Evolutionary conservation across 2,329 filamentous ascomycete species (phyloP), one percentile per base, ranked within the genome.

Genomic region (Fusarium tanahbumbuense): DNA sequence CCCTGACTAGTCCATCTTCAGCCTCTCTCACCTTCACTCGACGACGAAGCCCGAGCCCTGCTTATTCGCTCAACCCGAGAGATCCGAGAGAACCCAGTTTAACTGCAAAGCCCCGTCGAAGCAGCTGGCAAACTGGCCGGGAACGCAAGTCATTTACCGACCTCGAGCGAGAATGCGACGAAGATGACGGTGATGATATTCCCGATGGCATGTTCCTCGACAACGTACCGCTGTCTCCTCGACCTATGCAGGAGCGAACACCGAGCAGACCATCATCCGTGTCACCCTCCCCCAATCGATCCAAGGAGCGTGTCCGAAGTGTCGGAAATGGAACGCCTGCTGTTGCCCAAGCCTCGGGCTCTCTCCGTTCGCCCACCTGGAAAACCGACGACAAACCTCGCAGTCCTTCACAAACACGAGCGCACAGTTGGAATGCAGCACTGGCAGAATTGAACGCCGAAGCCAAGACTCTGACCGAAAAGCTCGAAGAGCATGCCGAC

Each of bases 171-270:
- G 92, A 95, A 76, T 94, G 87, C 66, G 89, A 93, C 72, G 88
- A 91, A 53, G 91, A 94, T 71, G 91, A 94, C 56, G 90, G 88
- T 55, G 91, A 90, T 56, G 92, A 94, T 75, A 90, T 96, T 30
- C 93, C 93, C 1, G 92, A 94, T 27, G 92, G 93, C 56, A 87
- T 92, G 25, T 86, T 94, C 55, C 86, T 96, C 48, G 92, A 93
- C 80, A 96, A 96, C 70, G 90, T 96, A 4, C 93, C 93, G 8
- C 88, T 96, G 47, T 94, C 92, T 0, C 93, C 93, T n/a, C 85
- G 89, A 3, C 89, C 88, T 3, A 82, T 83, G 2, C 82, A 82
- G 25, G 87, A 90, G 66, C 83, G 89, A 18, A 80, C 85, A 0
- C 82, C 82, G 9, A 90, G 86, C 75, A 81, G 83, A 41, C 82